phyloP scores from a whole-genome alignment of 1,284 basidiomycete genomes.

The Gomphus sp. region DNA sequence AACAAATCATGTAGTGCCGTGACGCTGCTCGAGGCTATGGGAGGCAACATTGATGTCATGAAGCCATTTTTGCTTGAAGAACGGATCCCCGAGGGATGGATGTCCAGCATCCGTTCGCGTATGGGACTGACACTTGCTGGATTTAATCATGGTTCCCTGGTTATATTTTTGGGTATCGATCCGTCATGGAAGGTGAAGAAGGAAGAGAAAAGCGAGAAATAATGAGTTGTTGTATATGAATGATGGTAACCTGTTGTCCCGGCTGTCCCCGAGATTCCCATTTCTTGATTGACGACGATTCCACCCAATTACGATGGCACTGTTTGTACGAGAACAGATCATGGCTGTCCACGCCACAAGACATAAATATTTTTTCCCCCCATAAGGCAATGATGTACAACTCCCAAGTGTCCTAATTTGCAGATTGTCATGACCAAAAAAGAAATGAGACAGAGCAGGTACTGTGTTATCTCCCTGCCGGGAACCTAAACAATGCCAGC shows the following conservation, averaged over 20 bases:
- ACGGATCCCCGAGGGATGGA: slow-evolving; percentile 62
- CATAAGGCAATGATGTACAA: no score
- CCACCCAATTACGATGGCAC: background rate
- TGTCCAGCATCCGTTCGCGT: slow-evolving; percentile 42
- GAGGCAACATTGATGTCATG: slow-evolving; percentile 49
- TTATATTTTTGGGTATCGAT: slow-evolving; percentile 37
- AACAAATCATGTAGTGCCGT: slow-evolving; percentile 33
- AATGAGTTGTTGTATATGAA: background rate
- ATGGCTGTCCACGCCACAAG: no score
- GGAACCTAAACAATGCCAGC: no score
- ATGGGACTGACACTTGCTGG: slow-evolving; percentile 48
- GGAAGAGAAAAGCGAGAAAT: background rate
- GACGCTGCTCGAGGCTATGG: slow-evolving; percentile 53
- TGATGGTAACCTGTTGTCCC: background rate
- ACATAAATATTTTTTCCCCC: no score
- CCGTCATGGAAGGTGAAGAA: slow-evolving; percentile 4
- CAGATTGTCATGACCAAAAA: no score
- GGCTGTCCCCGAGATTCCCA: background rate
- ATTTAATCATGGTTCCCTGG: slow-evolving; percentile 48
- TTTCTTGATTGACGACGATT: background rate
- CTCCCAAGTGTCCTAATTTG: no score
- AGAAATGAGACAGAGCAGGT: no score
- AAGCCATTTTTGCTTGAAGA: slow-evolving; percentile 51
- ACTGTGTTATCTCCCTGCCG: no score
- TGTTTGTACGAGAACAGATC: background rate